Percentiles rank a stretch among this genome's conserved stretches.
phyloP scores from a whole-genome alignment of 345 rosid genomes.

The Syzygium aqueum region DNA sequence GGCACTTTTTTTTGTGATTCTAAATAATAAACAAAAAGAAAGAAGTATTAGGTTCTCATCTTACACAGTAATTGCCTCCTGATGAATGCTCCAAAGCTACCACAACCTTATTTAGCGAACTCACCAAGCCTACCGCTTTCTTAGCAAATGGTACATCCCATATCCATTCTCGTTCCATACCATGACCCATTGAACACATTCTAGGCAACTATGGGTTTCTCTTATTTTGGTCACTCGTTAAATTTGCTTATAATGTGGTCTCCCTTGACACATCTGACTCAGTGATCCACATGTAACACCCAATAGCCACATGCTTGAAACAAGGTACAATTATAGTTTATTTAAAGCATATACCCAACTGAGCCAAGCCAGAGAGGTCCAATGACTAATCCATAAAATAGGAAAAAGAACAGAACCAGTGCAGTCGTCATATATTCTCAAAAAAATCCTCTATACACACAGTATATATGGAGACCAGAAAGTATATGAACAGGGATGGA shows the following conservation, averaged over 20 bases:
- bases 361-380: not conserved
- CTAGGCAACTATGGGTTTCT: not conserved
- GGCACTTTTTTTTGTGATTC: not conserved
- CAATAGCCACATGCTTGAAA: not conserved
- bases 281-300: not conserved
- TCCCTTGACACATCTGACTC: not conserved
- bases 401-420: not conserved
- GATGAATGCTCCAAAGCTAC: not conserved
- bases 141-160: not conserved
- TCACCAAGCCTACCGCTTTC: not conserved
- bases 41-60: not conserved
- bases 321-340: not conserved
- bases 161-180: not conserved
- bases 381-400: not conserved
- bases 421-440: not conserved
- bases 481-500: not conserved
- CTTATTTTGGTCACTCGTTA: not conserved
- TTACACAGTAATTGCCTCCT: not conserved
- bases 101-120: not conserved
- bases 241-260: not conserved
- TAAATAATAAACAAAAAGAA: not conserved
- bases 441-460: not conserved
- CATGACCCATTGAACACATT: not conserved
- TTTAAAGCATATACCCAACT: not conserved
- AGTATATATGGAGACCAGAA: not conserved